These are phyloP conservation scores for Phytophthora cajani DNA, from an alignment of 352 stramenopile species.

Conservation along the genomic window DNA sequence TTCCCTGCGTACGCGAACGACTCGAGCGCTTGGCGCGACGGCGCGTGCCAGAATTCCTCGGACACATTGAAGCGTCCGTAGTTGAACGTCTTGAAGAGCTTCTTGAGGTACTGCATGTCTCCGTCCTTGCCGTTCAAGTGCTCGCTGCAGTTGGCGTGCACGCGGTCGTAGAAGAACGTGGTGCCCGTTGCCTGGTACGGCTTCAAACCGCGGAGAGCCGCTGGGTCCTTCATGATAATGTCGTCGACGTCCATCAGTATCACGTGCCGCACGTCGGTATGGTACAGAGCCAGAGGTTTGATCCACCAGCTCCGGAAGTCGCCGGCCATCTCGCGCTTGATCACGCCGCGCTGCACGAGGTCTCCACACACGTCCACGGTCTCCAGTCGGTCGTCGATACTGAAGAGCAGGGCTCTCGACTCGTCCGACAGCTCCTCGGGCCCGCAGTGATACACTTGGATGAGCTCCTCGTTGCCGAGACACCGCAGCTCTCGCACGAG, in stretches of 20 bases:
- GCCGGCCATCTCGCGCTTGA: constrained; percentile 18
- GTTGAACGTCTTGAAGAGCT: constrained; percentile 22
- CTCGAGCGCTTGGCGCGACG: constrained; percentile 13
- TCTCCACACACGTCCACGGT: constrained; percentile 27
- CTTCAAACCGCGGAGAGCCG: constrained; percentile 14
- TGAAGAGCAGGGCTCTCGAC: constrained; percentile 20
- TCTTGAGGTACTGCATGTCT: constrained; percentile 24
- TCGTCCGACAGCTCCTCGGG: constrained; percentile 18
- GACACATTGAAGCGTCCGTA: constrained; percentile 28
- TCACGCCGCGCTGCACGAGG: constrained; percentile 6
- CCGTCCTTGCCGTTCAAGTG: constrained; percentile 26
- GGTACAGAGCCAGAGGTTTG: constrained; percentile 28
- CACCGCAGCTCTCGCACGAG: constrained; percentile 32
- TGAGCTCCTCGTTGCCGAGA: constrained; percentile 28
- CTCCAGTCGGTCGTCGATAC: constrained; percentile 21
- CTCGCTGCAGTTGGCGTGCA: constrained; percentile 27
- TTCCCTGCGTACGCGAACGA: constrained; percentile 30
- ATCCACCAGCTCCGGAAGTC: constrained; percentile 34
- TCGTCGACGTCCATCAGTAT: constrained; percentile 36
- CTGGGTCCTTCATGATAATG: constrained; percentile 25
- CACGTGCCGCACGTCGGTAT: constrained; percentile 28
- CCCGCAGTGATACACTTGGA: constrained; percentile 35
- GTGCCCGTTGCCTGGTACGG: constrained; percentile 27
- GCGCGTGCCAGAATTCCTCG: constrained; percentile 11
- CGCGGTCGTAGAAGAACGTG: constrained; percentile 34